A percentile compares a stretch with the other conserved stretches of the same genome.
Conservation (phyloP, 2,329 filamentous ascomycete genomes). For the Macrophomina phaseolina region DNA sequence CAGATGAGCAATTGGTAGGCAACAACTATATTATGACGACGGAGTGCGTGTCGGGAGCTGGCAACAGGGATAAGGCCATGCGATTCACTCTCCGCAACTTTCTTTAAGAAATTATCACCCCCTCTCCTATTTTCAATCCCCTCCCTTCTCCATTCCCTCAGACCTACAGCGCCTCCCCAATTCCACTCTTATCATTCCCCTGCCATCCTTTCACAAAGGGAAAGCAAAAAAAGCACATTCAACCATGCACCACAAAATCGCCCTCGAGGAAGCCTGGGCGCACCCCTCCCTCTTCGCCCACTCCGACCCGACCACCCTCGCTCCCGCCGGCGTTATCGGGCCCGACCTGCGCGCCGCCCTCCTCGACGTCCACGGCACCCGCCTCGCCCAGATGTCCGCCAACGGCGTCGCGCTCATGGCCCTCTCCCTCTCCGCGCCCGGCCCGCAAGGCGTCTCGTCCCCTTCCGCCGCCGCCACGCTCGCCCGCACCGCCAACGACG, state of each 20-base stretch:
- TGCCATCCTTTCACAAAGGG: no score
- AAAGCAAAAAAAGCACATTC: no score
- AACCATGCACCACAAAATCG: slow-evolving; percentile 16
- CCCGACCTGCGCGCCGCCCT: not conserved
- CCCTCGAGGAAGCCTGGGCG: slow-evolving; percentile 20
- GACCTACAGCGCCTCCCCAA: no score
- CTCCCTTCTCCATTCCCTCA: no score
- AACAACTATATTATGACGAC: not conserved
- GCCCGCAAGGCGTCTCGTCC: slow-evolving; percentile 36
- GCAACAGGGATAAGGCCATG: not conserved
- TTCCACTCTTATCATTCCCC: no score
- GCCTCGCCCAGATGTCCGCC: not conserved
- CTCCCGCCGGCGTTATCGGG: not conserved
- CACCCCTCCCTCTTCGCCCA: not conserved
- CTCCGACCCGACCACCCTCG: slow-evolving; percentile 2
- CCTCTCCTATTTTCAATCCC: not conserved
- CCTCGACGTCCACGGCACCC: slow-evolving; percentile 32
- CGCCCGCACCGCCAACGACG: slow-evolving; percentile 37
- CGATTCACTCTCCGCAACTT: not conserved
- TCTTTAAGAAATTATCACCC: not conserved
- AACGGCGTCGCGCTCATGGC: slow-evolving; percentile 37
- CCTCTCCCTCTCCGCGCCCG: slow-evolving; percentile 36
- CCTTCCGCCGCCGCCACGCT: slow-evolving; percentile 34
- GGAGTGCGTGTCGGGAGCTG: not conserved
- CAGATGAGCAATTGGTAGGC: not conserved